Percentiles rank a stretch among this genome's conserved stretches.
These are phyloP conservation scores for Ceratobasidium papillatum DNA, from an alignment of 1,284 basidiomycete species.

Conservation along the genomic window DNA sequence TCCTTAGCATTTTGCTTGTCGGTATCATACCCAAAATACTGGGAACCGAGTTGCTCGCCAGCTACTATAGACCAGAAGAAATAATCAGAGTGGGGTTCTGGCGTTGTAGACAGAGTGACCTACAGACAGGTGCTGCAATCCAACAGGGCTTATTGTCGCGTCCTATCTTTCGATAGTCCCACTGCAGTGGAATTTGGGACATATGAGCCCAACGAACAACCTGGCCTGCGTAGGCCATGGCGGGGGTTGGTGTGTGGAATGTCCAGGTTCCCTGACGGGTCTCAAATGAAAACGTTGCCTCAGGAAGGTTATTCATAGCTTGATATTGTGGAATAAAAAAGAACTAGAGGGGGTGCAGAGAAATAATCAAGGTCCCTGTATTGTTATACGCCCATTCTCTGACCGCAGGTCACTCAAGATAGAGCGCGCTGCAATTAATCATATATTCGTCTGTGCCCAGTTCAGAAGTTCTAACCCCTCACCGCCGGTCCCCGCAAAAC, in stretches of 20 bases:
- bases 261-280: slow-evolving; percentile 2
- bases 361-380: not conserved
- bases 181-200: not conserved
- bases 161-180: not conserved
- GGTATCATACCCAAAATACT: slow-evolving; percentile 12
- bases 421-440: no score
- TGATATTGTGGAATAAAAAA: not conserved
- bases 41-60: not conserved
- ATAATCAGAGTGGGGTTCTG: not conserved
- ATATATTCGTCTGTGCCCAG: no score
- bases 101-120: not conserved
- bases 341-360: not conserved
- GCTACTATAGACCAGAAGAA: not conserved
- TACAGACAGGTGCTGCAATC: slow-evolving; percentile 20
- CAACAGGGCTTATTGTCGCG: slow-evolving; percentile 7
- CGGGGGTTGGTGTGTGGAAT: not conserved
- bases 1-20: slow-evolving; percentile 30
- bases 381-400: not conserved
- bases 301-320: not conserved
- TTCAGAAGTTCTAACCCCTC: not conserved
- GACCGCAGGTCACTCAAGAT: no score
- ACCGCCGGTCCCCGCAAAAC: not conserved
- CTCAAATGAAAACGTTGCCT: not conserved
- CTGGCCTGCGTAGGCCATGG: slow-evolving; percentile 24
- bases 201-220: slow-evolving; percentile 24